A percentile compares a stretch with the other conserved stretches of the same genome.
Evolutionary conservation across 768 basidiomycete genomes (phyloP).

Genomic region (Inosperma sp.): DNA sequence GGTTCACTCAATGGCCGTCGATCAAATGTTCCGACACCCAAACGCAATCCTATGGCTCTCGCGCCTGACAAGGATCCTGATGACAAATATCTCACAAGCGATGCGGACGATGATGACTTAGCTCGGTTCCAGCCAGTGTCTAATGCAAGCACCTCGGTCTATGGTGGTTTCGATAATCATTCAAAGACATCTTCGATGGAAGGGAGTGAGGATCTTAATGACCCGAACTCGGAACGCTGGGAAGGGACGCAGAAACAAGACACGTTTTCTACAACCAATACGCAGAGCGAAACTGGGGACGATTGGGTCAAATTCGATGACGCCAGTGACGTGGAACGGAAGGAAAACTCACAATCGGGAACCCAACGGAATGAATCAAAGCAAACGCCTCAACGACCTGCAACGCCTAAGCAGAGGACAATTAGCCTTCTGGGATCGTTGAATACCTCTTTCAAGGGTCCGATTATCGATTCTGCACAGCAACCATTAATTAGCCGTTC

Average conservation of each 20-base stretch:
- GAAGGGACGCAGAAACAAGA: not conserved
- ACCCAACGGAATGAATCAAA: constrained; percentile 7
- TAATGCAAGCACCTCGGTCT: constrained; percentile 36
- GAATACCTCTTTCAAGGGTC: constrained; percentile 5
- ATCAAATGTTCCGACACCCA: constrained; percentile 10
- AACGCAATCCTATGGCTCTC: not conserved
- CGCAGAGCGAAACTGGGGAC: not conserved
- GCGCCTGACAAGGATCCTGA: constrained; percentile 12
- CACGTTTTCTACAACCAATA: not conserved
- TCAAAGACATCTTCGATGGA: constrained; percentile 34
- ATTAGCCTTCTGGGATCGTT: constrained; percentile 12
- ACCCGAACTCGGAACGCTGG: constrained; percentile 24
- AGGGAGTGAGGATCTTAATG: constrained; percentile 37
- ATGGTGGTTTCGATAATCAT: constrained; percentile 38
- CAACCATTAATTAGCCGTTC: constrained; percentile 24
- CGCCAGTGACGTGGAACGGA: not conserved
- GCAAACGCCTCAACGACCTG: constrained; percentile 7
- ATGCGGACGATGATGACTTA: constrained; percentile 43
- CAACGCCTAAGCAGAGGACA: constrained; percentile 5
- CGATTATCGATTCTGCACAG: constrained; percentile 18
- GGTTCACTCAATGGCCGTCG: constrained; percentile 5
- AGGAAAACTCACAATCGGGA: not conserved
- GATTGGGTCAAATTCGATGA: constrained; percentile 9
- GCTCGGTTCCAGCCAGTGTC: constrained; percentile 36
- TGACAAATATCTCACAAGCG: constrained; percentile 28